Evolutionary conservation across 2,329 filamentous ascomycete genomes (phyloP).

Genomic region (Elsinoe australis): DNA sequence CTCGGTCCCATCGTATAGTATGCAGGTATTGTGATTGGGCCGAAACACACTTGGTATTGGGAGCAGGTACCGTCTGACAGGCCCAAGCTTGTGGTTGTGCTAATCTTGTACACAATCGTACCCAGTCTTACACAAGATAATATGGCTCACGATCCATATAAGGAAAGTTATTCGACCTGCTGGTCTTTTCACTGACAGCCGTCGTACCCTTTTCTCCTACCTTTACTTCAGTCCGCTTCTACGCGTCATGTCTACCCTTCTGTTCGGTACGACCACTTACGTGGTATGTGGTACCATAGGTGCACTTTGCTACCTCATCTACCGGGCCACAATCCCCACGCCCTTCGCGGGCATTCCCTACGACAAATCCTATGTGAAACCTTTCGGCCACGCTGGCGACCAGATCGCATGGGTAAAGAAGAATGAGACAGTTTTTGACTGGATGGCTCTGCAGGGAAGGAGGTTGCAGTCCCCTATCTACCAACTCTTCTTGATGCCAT

Average conservation of each 20-base stretch:
- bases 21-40: no score
- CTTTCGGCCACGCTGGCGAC: slow-evolving; percentile 41
- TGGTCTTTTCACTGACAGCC: no score
- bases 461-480: slow-evolving; percentile 36
- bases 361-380: slow-evolving; percentile 32
- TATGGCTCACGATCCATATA: no score
- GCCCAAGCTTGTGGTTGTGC: no score
- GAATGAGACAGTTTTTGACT: slow-evolving; percentile 23
- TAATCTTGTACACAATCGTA: no score
- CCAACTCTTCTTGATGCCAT: slow-evolving; percentile 43
- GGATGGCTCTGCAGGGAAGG: slow-evolving; percentile 18
- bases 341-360: slow-evolving; percentile 43
- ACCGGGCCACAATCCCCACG: slow-evolving; percentile 32
- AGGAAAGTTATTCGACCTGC: no score
- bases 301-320: slow-evolving; percentile 19
- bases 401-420: slow-evolving; percentile 33
- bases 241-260: slow-evolving; percentile 17
- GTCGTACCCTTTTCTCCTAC: no score
- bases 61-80: no score
- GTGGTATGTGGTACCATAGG: slow-evolving; percentile 2
- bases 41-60: no score
- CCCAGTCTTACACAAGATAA: no score
- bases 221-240: no score
- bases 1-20: no score
- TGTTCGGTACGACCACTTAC: slow-evolving; percentile 1